These are phyloP conservation scores for Exophiala oligosperma DNA, from an alignment of 2,329 filamentous ascomycete species.

Conservation along the genomic window DNA sequence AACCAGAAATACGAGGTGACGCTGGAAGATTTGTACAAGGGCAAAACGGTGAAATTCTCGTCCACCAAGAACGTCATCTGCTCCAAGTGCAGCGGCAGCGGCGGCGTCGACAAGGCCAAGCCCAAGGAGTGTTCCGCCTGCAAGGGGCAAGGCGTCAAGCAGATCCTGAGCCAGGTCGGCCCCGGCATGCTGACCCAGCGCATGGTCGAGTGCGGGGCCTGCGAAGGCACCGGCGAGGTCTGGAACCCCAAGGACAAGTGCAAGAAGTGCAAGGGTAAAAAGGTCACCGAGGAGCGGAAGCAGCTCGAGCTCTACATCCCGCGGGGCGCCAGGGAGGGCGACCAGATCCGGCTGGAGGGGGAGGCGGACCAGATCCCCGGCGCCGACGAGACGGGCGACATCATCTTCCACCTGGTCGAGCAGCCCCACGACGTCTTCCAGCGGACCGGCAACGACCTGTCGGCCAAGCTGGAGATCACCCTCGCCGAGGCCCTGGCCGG, in stretches of 20 bases:
- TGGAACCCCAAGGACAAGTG: conserved; percentile 97
- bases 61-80: conserved; percentile 94
- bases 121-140: conserved; percentile 79
- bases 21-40: conserved; percentile 95
- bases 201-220: conserved; percentile 76
- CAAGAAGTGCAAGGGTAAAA: conserved; percentile 97
- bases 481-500: conserved; percentile 82
- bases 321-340: conserved; percentile 61
- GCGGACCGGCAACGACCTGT: conserved; percentile 80
- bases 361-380: conserved; percentile 86
- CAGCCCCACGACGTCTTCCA: conserved; percentile 78
- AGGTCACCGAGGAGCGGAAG: conserved; percentile 85
- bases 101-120: conserved; percentile 90
- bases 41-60: conserved; percentile 95
- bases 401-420: conserved; percentile 85
- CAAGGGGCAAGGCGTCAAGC: conserved; percentile 72
- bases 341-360: conserved; percentile 85
- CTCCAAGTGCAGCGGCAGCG: conserved; percentile 79
- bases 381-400: conserved; percentile 85
- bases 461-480: conserved; percentile 76
- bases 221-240: conserved; percentile 79
- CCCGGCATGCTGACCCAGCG: conserved; percentile 83
- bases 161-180: conserved; percentile 78
- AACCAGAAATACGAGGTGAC: conserved; percentile 89
- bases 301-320: conserved; percentile 89